Conservation (phyloP, 495 filamentous ascomycete genomes). For the Stereocaulon alpinum region DNA sequence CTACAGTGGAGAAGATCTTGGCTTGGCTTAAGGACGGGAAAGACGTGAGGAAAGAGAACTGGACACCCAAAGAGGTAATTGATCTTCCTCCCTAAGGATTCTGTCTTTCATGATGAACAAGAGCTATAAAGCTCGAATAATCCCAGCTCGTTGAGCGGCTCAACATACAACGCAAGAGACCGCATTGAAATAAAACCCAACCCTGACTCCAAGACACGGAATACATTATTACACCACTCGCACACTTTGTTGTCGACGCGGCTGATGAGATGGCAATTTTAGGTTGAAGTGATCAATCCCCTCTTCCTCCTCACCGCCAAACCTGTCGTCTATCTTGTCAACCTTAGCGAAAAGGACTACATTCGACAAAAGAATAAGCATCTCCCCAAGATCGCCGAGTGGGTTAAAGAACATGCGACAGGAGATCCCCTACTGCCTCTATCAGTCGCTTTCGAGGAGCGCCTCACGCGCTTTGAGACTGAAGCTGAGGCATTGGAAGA, state of each 20-base stretch:
- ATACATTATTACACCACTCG: neutral
- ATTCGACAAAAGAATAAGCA: conserved; percentile 99
- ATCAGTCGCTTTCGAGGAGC: conserved; percentile 86
- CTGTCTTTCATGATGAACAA: conserved; percentile 82
- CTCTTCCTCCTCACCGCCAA: conserved; percentile 93
- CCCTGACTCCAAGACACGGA: conserved; percentile 35
- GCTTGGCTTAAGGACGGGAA: conserved; percentile 74
- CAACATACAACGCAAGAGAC: conserved; percentile 56
- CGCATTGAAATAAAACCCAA: conserved; percentile 71
- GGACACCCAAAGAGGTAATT: conserved; percentile 92
- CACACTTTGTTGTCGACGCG: conserved; percentile 8
- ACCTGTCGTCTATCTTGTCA: conserved; percentile 94
- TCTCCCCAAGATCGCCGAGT: conserved; percentile 80
- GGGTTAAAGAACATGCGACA: conserved; percentile 81
- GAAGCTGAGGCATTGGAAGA: conserved; percentile 77
- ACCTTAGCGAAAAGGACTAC: conserved; percentile 94
- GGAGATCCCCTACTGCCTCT: conserved; percentile 89
- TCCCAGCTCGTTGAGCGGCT: conserved; percentile 99
- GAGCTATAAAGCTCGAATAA: conserved; percentile 90
- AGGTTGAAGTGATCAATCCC: conserved; percentile 98
- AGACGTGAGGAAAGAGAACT: conserved; percentile 82
- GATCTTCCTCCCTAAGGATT: conserved; percentile 15
- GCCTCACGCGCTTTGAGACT: conserved; percentile 64
- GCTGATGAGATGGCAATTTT: conserved; percentile 26
- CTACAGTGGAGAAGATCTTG: conserved; percentile 79